These are phyloP conservation scores for Actinomortierella ambigua DNA, from an alignment of 371 early-diverging fungal species.

Conservation along the genomic window DNA sequence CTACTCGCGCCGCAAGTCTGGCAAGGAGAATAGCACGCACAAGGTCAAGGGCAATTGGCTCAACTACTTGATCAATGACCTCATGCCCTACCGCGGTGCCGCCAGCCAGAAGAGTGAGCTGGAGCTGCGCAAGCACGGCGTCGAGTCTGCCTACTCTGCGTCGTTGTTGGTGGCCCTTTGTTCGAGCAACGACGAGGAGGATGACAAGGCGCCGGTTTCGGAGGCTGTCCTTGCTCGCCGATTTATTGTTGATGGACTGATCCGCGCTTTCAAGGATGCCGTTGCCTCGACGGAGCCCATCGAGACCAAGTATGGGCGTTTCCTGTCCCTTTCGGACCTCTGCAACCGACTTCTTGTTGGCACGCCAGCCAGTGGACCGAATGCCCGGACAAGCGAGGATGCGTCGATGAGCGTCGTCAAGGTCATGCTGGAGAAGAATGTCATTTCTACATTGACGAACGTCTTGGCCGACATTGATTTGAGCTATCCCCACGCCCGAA, in stretches of 20 bases:
- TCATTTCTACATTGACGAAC: constrained; percentile 79
- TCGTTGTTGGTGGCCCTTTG: constrained; percentile 67
- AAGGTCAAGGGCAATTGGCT: constrained; percentile 46
- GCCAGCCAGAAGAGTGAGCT: constrained; percentile 52
- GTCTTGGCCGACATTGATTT: constrained; percentile 88
- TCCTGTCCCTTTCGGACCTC: constrained; percentile 74
- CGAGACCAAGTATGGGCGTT: constrained; percentile 70
- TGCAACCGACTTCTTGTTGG: constrained; percentile 71
- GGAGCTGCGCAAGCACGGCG: constrained; percentile 61
- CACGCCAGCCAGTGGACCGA: constrained; percentile 46
- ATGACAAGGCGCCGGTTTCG: constrained; percentile 55
- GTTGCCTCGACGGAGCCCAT: constrained; percentile 55
- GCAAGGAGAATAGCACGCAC: constrained; percentile 45
- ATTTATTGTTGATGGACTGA: constrained; percentile 67
- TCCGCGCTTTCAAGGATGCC: constrained; percentile 66
- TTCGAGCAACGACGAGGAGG: constrained; percentile 47
- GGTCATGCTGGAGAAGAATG: constrained; percentile 90
- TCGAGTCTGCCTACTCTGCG: constrained; percentile 71
- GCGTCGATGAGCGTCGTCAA: constrained; percentile 68
- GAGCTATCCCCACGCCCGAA: constrained; percentile 83
- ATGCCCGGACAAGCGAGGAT: constrained; percentile 56
- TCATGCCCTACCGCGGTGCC: constrained; percentile 62
- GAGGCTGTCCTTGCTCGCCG: constrained; percentile 70
- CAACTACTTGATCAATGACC: constrained; percentile 62
- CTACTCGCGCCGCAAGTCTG: constrained; percentile 58